phyloP scores from a whole-genome alignment of 2,329 filamentous ascomycete species.

The Aspergillus sp. region DNA sequence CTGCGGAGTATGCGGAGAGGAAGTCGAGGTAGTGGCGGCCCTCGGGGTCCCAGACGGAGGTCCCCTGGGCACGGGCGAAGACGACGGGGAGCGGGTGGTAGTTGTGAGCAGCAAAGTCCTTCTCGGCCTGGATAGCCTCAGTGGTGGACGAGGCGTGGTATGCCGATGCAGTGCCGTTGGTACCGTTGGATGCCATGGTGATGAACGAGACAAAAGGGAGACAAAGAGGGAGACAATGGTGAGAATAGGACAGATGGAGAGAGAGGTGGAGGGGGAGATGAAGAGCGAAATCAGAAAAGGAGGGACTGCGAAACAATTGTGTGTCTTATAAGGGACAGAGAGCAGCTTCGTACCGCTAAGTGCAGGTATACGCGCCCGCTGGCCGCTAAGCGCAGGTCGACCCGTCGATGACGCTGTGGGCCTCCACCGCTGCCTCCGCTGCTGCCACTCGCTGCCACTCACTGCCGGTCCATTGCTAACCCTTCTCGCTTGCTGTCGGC shows the following conservation, averaged over 20 bases:
- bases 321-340: background rate
- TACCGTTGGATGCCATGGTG: constrained; percentile 36
- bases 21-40: constrained; percentile 95
- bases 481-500: background rate
- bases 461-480: background rate
- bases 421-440: background rate
- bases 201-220: background rate
- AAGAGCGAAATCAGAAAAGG: background rate
- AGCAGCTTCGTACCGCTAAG: constrained; percentile 28
- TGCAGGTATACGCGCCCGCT: constrained; percentile 29
- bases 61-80: constrained; percentile 80
- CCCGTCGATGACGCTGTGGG: constrained; percentile 11
- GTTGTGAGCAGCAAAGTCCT: constrained; percentile 91
- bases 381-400: constrained; percentile 36
- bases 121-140: constrained; percentile 76
- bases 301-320: background rate
- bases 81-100: constrained; percentile 97
- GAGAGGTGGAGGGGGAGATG: background rate
- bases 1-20: constrained; percentile 94
- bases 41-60: constrained; percentile 95
- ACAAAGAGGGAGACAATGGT: constrained; percentile 6
- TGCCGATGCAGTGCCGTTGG: constrained; percentile 27
- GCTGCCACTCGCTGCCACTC: background rate
- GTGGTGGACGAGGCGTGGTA: constrained; percentile 78
- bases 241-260: background rate